These are phyloP conservation scores for Lecanicillium sp. DNA, from an alignment of 2,329 filamentous ascomycete species.

Conservation along the genomic window DNA sequence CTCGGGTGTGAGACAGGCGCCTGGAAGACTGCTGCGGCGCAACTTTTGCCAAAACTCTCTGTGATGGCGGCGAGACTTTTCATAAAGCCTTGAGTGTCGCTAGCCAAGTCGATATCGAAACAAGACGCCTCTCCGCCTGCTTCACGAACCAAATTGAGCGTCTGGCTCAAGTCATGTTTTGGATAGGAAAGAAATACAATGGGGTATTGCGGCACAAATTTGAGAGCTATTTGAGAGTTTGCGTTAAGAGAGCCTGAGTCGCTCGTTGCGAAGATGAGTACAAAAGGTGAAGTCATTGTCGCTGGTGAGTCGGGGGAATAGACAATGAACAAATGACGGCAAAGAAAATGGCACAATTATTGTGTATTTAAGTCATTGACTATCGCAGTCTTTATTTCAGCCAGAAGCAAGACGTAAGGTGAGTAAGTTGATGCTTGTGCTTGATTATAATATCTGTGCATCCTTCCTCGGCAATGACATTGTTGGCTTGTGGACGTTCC, in stretches of 20 bases:
- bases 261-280: not conserved
- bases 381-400: not conserved
- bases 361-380: not conserved
- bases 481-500: too few species aligned
- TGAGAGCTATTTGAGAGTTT: conserved; percentile 1
- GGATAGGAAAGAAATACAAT: conserved; percentile 2
- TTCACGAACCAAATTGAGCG: not conserved
- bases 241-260: not conserved
- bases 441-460: too few species aligned
- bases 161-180: not conserved
- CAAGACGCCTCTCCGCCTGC: conserved; percentile 1
- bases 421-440: too few species aligned
- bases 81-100: not conserved
- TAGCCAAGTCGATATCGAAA: conserved; percentile 2
- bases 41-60: conserved; percentile 1
- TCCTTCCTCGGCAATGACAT: too few species aligned
- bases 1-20: not conserved
- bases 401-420: too few species aligned
- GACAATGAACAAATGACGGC: too few species aligned
- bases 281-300: conserved; percentile 1
- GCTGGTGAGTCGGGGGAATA: too few species aligned
- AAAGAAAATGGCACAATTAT: not conserved
- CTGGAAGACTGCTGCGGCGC: conserved; percentile 6
- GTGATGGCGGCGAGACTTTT: not conserved
- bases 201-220: conserved; percentile 2